Evolutionary conservation across 495 filamentous ascomycete genomes (phyloP).

Genomic region (Aspergillus saccharolyticus): DNA sequence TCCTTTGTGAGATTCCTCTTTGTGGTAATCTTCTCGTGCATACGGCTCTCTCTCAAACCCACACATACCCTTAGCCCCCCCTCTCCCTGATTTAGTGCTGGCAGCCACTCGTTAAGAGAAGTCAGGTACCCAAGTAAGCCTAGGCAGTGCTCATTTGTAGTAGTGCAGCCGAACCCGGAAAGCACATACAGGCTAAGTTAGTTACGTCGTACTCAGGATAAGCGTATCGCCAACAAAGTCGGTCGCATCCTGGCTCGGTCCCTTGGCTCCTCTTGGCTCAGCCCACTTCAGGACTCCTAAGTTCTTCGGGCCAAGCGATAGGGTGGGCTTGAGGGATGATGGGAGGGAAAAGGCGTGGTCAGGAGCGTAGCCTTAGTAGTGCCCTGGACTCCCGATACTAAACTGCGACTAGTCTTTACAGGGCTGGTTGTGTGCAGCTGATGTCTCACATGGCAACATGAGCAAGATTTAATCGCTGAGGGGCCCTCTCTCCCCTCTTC

Average conservation of each 20-base stretch:
- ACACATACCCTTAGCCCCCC: too few relatives aligned
- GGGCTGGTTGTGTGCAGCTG: conserved; percentile 20
- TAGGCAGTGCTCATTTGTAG: not conserved
- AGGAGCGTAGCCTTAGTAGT: too few relatives aligned
- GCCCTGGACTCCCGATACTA: not conserved
- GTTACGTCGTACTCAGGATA: conserved; percentile 19
- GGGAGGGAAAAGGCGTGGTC: not conserved
- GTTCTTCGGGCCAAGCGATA: conserved; percentile 13
- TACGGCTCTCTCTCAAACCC: too few relatives aligned
- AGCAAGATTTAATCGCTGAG: not conserved
- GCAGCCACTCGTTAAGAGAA: too few relatives aligned
- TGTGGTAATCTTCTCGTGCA: too few relatives aligned
- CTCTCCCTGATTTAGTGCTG: not conserved
- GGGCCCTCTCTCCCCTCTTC: not conserved
- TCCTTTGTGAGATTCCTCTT: too few relatives aligned
- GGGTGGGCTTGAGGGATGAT: not conserved
- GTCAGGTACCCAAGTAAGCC: not conserved
- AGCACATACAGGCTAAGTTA: conserved; percentile 3
- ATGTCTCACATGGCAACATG: conserved; percentile 32
- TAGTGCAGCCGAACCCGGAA: not conserved
- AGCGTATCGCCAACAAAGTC: conserved; percentile 42
- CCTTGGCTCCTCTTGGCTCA: conserved; percentile 18
- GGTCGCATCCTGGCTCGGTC: conserved; percentile 24
- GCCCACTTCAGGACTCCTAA: conserved; percentile 9
- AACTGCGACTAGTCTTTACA: conserved; percentile 8